Evolutionary conservation across 768 basidiomycete species (phyloP), one percentile per base, ranked within the genome.

Genomic region (Tremella mesenterica): DNA sequence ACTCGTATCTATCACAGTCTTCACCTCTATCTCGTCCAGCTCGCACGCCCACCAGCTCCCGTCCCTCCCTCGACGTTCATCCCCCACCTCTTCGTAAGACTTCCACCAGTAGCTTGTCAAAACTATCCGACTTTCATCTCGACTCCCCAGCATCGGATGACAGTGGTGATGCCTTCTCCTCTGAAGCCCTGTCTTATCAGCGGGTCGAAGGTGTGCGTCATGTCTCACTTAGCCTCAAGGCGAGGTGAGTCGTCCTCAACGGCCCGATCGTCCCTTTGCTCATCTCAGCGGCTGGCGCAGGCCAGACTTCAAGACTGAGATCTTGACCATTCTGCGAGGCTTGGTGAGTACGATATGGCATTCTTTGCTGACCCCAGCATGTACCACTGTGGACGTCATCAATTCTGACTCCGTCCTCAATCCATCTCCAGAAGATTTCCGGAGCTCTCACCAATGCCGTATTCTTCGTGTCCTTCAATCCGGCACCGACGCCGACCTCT

Each of bases 391-490:
- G 74, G 74, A 71, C 63, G 1, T 64, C 67, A 2, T 39, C 60
- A 9, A 52, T 50, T 20, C 58, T 74, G 26, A 59, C 53, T 12
- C 61, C 70, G 4, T 58, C 61, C 1, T 65, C 72, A 28, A 58
- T 92, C 47, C 77, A 76, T 50, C 79, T 96, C 59, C 78, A 77
- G 68, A 91, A 85, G 69, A 85, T 92, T 21, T 88, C 91, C 6
- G 92, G 93, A 8, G 85, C 88, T 10, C 75, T 96, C 59, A 99
- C 93, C 36, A 99, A 99, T 73, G 85, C 88, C 51, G 90, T 99
- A 51, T 97, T 88, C 76, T 99, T 97, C 75, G 85, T 96, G 50
- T 88, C 91, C 9, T 89, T 71, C 64, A 82, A 75, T 27, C 64
- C 69, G 2, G 55, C 65, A 0, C 51, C 60, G 0, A 39, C 58